Conservation (phyloP, 768 basidiomycete genomes). For the Tricholoma flavovirens region DNA sequence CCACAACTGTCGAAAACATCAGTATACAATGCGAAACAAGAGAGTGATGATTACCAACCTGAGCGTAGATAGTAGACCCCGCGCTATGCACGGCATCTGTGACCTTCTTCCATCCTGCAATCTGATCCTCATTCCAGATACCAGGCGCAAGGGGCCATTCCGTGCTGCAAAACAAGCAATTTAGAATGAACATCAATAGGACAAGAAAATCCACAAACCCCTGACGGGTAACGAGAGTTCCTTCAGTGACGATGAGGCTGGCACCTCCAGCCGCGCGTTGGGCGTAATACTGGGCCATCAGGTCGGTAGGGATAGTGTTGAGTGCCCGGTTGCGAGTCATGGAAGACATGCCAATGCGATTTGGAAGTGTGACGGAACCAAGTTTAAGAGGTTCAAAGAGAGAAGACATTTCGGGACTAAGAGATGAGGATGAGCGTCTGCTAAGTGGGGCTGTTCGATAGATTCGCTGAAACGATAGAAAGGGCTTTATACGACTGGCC, state of each 20-base stretch:
- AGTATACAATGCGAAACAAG: background rate
- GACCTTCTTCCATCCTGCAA: slow-evolving; percentile 40
- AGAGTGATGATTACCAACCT: slow-evolving; percentile 21
- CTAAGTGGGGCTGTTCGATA: too few relatives aligned
- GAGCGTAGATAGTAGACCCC: slow-evolving; percentile 39
- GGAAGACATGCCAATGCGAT: slow-evolving; percentile 30
- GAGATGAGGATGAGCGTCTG: background rate
- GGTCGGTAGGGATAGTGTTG: slow-evolving; percentile 27
- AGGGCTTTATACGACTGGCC: background rate
- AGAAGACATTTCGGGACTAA: background rate
- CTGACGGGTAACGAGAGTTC: slow-evolving; percentile 34
- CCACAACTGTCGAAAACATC: slow-evolving; percentile 27
- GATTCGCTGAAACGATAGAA: background rate
- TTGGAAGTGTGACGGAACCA: slow-evolving; percentile 26
- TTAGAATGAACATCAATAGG: background rate
- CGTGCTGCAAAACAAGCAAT: slow-evolving; percentile 23
- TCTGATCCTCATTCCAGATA: slow-evolving; percentile 40
- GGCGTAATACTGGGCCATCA: slow-evolving; percentile 32
- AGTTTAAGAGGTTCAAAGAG: slow-evolving; percentile 26
- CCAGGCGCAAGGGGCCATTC: slow-evolving; percentile 42
- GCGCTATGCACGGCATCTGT: slow-evolving; percentile 42
- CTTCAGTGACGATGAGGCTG: slow-evolving; percentile 33
- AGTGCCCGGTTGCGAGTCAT: slow-evolving; percentile 31
- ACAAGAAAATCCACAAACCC: slow-evolving; percentile 23
- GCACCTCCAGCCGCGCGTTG: slow-evolving; percentile 32